Evolutionary conservation across 2,329 filamentous ascomycete species (phyloP).

Genomic region (Talaromyces sp.): DNA sequence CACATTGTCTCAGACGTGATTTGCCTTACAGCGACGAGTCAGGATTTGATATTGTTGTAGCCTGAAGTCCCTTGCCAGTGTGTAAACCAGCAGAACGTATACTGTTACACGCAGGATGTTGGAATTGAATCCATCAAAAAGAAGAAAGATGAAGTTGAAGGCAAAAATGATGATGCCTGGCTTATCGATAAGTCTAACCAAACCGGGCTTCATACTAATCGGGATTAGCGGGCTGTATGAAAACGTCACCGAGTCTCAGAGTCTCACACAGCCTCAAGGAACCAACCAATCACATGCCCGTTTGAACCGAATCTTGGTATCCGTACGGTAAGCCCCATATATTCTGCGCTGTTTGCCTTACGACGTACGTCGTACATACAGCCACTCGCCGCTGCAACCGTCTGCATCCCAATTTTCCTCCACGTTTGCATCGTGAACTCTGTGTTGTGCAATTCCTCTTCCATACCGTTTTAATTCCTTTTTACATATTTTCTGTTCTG

Average conservation of each 20-base stretch:
- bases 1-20: background rate
- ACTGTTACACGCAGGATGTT: background rate
- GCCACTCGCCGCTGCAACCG: background rate
- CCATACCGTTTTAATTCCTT: background rate
- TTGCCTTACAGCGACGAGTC: background rate
- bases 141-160: background rate
- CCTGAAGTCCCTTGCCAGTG: too few species aligned
- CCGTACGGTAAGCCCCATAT: background rate
- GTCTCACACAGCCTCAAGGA: background rate
- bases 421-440: conserved; percentile 1
- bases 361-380: background rate
- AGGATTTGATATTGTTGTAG: background rate
- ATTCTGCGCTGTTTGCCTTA: background rate
- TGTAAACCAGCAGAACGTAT: background rate
- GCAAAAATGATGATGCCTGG: background rate
- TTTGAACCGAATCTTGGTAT: background rate
- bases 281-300: background rate
- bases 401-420: background rate
- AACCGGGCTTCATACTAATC: background rate
- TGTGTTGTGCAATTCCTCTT: background rate
- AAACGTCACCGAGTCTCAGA: background rate
- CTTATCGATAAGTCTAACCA: background rate
- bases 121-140: too few species aligned
- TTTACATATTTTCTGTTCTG: background rate
- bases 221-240: background rate